Evolutionary conservation across 2,329 filamentous ascomycete species (phyloP).

Genomic region (Claviceps fusiformis): DNA sequence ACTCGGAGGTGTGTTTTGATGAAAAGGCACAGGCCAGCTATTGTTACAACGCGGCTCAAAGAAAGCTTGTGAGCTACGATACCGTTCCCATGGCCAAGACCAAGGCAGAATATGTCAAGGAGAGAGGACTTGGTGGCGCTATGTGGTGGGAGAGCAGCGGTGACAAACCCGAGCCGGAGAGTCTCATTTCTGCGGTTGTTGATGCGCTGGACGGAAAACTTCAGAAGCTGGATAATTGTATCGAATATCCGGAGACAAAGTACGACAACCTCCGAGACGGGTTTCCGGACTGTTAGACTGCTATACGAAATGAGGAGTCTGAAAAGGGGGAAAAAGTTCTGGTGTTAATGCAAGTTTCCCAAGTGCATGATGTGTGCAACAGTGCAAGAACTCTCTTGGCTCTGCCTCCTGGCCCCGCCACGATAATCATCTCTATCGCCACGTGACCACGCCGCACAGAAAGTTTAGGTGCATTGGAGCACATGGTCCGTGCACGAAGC

Average conservation of each 20-base stretch:
- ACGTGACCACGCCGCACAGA: conserved; percentile 11
- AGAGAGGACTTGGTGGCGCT: conserved; percentile 60
- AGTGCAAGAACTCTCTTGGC: neutral
- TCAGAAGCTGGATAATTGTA: conserved; percentile 41
- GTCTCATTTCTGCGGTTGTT: conserved; percentile 55
- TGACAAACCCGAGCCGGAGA: conserved; percentile 52
- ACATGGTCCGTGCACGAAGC: conserved; percentile 11
- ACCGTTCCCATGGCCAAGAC: conserved; percentile 49
- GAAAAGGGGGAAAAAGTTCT: neutral
- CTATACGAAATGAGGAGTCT: neutral
- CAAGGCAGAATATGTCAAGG: conserved; percentile 61
- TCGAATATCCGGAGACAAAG: conserved; percentile 51
- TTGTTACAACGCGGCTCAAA: conserved; percentile 52
- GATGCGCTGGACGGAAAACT: conserved; percentile 44
- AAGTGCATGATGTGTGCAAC: no score
- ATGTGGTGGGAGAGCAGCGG: conserved; percentile 96
- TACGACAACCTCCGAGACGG: conserved; percentile 56
- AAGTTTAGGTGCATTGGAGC: neutral
- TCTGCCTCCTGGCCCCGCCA: neutral
- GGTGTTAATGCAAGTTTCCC: neutral
- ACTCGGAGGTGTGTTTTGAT: conserved; percentile 53
- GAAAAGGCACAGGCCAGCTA: conserved; percentile 54
- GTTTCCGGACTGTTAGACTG: conserved; percentile 30
- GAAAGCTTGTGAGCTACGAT: conserved; percentile 68
- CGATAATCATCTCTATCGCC: conserved; percentile 3